Evolutionary conservation across 352 stramenopile genomes (phyloP).

Genomic region (Phytophthora multivora): DNA sequence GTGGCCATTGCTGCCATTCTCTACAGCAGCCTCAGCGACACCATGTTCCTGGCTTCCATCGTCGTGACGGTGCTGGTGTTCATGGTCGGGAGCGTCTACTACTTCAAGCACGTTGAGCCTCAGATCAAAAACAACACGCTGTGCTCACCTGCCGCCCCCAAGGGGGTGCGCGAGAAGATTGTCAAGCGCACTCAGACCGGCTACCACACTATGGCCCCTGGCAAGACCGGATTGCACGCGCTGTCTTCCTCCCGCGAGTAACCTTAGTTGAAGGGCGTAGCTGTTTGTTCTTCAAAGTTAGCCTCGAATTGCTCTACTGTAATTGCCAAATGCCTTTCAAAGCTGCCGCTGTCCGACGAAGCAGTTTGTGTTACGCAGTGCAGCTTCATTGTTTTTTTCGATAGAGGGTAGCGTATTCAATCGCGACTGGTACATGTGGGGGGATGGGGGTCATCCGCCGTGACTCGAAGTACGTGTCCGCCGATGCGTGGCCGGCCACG

Average conservation of each 20-base stretch:
- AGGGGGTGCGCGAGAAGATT: constrained; percentile 38
- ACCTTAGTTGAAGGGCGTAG: neutral
- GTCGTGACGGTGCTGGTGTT: constrained; percentile 56
- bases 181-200: constrained; percentile 20
- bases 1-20: constrained; percentile 58
- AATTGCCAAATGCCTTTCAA: neutral
- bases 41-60: constrained; percentile 67
- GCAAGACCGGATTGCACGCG: constrained; percentile 12
- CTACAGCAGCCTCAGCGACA: constrained; percentile 55
- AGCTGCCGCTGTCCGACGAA: neutral
- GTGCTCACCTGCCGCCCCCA: constrained; percentile 23
- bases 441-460: neutral
- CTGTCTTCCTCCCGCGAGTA: constrained; percentile 8
- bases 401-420: constrained; percentile 2
- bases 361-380: constrained; percentile 8
- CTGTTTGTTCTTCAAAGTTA: neutral
- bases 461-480: constrained; percentile 10
- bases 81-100: constrained; percentile 49
- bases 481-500: neutral
- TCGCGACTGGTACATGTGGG: neutral
- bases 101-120: constrained; percentile 37
- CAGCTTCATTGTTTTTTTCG: neutral
- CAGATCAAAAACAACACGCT: constrained; percentile 25
- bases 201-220: constrained; percentile 18
- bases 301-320: constrained; percentile 1